Conservation (phyloP, 768 basidiomycete genomes). For the Mycena metata region DNA sequence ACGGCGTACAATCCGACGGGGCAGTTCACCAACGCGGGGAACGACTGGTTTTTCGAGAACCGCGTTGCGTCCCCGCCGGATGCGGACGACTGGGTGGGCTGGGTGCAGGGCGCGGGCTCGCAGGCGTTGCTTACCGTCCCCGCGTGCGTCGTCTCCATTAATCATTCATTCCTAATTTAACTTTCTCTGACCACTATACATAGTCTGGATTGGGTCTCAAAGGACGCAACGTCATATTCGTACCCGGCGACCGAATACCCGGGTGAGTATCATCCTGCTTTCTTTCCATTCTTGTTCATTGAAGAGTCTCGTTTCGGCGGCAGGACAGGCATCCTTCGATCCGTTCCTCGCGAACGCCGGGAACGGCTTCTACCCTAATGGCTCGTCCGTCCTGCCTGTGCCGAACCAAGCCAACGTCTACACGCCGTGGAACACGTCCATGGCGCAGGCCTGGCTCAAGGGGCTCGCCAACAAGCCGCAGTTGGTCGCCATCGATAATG, state of each 20-base stretch:
- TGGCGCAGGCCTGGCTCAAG: conserved; percentile 59
- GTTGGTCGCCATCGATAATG: conserved; percentile 66
- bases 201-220: conserved; percentile 70
- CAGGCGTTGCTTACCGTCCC: conserved; percentile 61
- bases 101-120: conserved; percentile 61
- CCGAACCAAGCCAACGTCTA: conserved; percentile 58
- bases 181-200: background rate
- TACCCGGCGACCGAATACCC: conserved; percentile 61
- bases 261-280: conserved; percentile 43
- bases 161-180: background rate
- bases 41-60: conserved; percentile 71
- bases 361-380: conserved; percentile 63
- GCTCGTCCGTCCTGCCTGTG: conserved; percentile 57
- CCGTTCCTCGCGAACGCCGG: conserved; percentile 65
- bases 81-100: conserved; percentile 65
- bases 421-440: conserved; percentile 61
- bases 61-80: conserved; percentile 51
- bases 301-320: background rate
- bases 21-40: conserved; percentile 66
- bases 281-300: background rate
- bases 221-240: conserved; percentile 66
- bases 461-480: conserved; percentile 62
- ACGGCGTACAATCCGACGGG: conserved; percentile 68
- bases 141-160: conserved; percentile 58
- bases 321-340: conserved; percentile 60